Base-by-base conservation (phyloP, 2,329 filamentous ascomycete genomes). In the Trichoderma sp. region DNA sequence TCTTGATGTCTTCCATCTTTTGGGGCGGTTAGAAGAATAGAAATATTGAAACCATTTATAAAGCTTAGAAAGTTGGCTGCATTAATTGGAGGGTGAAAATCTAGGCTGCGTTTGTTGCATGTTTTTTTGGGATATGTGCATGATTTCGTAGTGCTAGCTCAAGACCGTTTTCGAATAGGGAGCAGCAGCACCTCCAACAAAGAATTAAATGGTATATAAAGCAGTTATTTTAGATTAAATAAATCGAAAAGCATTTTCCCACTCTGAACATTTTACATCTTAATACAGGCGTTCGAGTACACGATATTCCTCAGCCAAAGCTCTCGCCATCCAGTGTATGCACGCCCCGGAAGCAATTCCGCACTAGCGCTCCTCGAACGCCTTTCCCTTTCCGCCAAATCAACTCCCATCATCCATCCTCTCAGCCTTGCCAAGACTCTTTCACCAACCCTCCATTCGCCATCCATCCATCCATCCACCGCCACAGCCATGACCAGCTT, bases 1-100 rank as follows among this genome's bases (percentile, higher is more conserved):
- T 72, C 55, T 71, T 31, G 37, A 57, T 69, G 70, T 77, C 69
- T 0, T 71, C 67, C 77, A 78, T 78, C 19, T 27, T 60, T 24
- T 24, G 19, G n/a, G n/a, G 27, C 16, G 43, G 21, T 19, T 21
- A 37, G 19, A 6, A 13, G 29, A n/a, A 13, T 21, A 4, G 10
- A 16, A 6, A 21, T 21, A 16, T n/a, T n/a, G n/a, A n/a, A n/a
- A 35, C 5, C 24, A 16, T 52, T n/a, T 2, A n/a, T 8, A 59
- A 16, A 58, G 29, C 27, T 60, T 21, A 24, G 3, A 35, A 14
- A 53, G 33, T 19, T 27, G 19, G 31, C 10, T 27, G 24, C 13
- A 6, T 11, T 1, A 2, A 19, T 21, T 14, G 16, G 6, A 47
- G 16, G 53, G 14, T 66, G 53, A 66, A 66, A 66, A 66, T 66